A percentile compares a stretch with the other conserved stretches of the same genome.
phyloP scores from a whole-genome alignment of 441 rosid species.

The Adansonia grandidieri region DNA sequence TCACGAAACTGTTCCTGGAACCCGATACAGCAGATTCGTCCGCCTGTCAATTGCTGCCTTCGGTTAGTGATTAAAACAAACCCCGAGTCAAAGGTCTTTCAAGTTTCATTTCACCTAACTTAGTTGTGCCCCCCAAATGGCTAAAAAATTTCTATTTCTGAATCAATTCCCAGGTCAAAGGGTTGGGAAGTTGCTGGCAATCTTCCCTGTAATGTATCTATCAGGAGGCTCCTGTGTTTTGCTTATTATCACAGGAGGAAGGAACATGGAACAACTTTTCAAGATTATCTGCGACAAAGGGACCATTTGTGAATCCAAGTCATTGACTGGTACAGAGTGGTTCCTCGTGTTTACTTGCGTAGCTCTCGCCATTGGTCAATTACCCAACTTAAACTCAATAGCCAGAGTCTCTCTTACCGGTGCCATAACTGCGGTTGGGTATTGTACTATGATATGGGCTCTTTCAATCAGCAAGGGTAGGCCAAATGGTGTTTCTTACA shows the following conservation, averaged over 20 bases:
- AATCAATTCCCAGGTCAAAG: conserved; percentile 39
- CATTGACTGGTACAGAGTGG: conserved; percentile 41
- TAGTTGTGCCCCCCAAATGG: neutral
- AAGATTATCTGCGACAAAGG: conserved; percentile 30
- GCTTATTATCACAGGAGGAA: conserved; percentile 53
- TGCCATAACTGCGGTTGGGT: conserved; percentile 40
- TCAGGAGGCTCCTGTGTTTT: conserved; percentile 60
- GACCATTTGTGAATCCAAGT: conserved; percentile 24
- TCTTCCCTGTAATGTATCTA: conserved; percentile 66
- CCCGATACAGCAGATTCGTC: conserved; percentile 54
- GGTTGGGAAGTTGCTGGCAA: conserved; percentile 49
- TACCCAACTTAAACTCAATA: conserved; percentile 50
- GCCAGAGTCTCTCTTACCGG: conserved; percentile 45
- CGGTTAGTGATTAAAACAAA: conserved; percentile 33
- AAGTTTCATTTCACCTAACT: conserved; percentile 8
- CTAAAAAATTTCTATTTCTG: neutral
- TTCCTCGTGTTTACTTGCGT: conserved; percentile 49
- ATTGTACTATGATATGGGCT: conserved; percentile 44
- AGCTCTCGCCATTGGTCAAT: conserved; percentile 45
- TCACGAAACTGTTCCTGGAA: conserved; percentile 45
- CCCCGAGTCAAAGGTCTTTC: neutral
- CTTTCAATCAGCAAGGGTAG: conserved; percentile 39
- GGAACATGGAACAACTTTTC: conserved; percentile 41
- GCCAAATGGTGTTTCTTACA: conserved; percentile 30
- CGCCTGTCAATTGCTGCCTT: conserved; percentile 54